These are phyloP conservation scores for Mikania micrantha DNA, from an alignment of 129 eudicot genomes.

Conservation along the genomic window DNA sequence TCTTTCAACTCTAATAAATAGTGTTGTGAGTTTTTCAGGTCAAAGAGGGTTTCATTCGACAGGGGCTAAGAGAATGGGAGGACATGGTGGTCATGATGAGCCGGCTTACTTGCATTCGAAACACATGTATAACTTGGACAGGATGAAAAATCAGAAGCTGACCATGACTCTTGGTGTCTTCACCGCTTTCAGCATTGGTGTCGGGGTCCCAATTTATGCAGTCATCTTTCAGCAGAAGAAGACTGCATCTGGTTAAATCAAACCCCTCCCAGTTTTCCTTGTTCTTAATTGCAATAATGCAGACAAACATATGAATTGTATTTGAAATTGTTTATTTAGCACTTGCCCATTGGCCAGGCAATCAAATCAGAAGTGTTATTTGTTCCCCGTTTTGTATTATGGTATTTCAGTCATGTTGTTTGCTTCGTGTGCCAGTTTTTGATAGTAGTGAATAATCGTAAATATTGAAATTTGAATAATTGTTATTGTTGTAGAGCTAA, in stretches of 20 bases:
- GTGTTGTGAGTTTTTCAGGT: constrained; percentile 26
- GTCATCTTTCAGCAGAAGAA: constrained; percentile 84
- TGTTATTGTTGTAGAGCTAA: too few species aligned
- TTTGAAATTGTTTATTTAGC: constrained; percentile 12
- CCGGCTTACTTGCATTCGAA: constrained; percentile 61
- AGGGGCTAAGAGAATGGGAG: constrained; percentile 76
- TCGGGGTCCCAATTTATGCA: constrained; percentile 58
- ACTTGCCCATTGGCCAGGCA: constrained; percentile 7
- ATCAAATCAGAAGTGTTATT: background rate
- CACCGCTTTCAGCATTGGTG: constrained; percentile 66
- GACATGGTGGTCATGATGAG: constrained; percentile 62
- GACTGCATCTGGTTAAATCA: constrained; percentile 50
- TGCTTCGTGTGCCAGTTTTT: too few species aligned
- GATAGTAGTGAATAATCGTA: too few species aligned
- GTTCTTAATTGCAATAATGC: constrained; percentile 25
- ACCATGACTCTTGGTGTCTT: constrained; percentile 54
- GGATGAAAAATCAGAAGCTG: constrained; percentile 53
- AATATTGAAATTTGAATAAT: too few species aligned
- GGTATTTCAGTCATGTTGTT: too few species aligned
- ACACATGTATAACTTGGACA: constrained; percentile 90
- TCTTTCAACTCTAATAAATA: background rate
- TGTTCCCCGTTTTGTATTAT: background rate
- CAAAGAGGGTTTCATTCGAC: constrained; percentile 67
- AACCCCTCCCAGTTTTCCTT: background rate
- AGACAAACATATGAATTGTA: constrained; percentile 15